Evolutionary conservation across 2,329 filamentous ascomycete genomes (phyloP), one percentile per base, ranked within the genome.

Genomic region (Fusarium goolgardi): DNA sequence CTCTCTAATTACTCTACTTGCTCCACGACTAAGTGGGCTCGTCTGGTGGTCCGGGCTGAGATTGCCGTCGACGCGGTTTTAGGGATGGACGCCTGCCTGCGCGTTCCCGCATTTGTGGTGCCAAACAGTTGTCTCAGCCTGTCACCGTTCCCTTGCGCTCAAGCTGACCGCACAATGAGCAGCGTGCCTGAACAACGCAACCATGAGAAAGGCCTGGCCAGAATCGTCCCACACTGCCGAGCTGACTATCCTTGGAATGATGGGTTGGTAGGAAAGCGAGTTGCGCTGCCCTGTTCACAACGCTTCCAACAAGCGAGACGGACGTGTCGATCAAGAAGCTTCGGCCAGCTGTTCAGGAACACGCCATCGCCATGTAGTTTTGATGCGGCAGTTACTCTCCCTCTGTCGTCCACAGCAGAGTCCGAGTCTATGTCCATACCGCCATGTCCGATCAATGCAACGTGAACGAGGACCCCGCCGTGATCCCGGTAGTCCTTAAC

Each of bases 41-140:
- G 16, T 57, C 31, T 58, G 51, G 58, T 63, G 68, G 65, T 34
- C 66, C 65, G 72, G 72, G 72, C 72, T 74, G 70, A 74, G 71
- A 74, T 71, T 71, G 56, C 68, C 70, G 72, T 73, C 71, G 72
- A 57, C 54, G 68, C 60, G 47, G 70, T 73, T 73, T 73, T 68
- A 73, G 63, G 29, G 62, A 71, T 29, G 41, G 69, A 70, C 37
- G 50, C 67, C 66, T 63, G 37, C 51, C 60, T 67, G 56, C 51
- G 49, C 45, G 65, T 69, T 69, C 66, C 66, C 63, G 63, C 69
- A 61, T 63, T 50, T 55, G 56, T 71, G 58, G 68, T 65, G 55
- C 63, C 40, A 59, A 67, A 67, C 59, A 57, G 65, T 25, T 61
- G 71, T 71, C 71, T 72, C 71, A 73, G 61, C 67, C 67, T 72